These are phyloP conservation scores for Zea luxurians DNA, from an alignment of 176 grass and related monocot genomes.

Conservation along the genomic window DNA sequence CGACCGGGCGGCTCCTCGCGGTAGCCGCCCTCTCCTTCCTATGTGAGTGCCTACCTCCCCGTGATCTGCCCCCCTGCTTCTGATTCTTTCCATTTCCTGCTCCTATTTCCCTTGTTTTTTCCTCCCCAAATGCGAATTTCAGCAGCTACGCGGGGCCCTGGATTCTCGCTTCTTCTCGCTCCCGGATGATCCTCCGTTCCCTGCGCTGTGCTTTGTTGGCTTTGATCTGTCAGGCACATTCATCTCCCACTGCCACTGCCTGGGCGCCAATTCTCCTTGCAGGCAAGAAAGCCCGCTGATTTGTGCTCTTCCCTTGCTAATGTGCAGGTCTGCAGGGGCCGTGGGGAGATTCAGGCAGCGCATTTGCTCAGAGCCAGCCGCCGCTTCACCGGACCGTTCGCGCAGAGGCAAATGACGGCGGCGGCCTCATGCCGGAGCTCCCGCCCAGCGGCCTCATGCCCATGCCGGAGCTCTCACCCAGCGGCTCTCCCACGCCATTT, in stretches of 20 bases:
- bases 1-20: conserved; percentile 32
- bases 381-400: conserved; percentile 37
- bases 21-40: conserved; percentile 41
- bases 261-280: not conserved
- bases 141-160: not conserved
- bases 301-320: conserved; percentile 18
- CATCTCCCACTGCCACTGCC: not conserved
- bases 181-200: not conserved
- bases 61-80: conserved; percentile 13
- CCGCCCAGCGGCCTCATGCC: conserved; percentile 50
- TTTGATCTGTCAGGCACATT: conserved; percentile 25
- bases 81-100: not conserved
- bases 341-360: conserved; percentile 23
- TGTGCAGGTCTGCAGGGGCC: conserved; percentile 55
- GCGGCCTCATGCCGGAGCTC: conserved; percentile 33
- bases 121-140: not conserved
- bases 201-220: not conserved
- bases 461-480: conserved; percentile 68
- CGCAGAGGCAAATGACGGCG: conserved; percentile 39
- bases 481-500: conserved; percentile 65
- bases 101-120: not conserved
- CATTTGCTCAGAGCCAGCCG: conserved; percentile 46
- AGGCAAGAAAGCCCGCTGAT: conserved; percentile 19
- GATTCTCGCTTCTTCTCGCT: conserved; percentile 5
- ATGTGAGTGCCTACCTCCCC: conserved; percentile 34